Percentiles rank a stretch among this genome's conserved stretches.
phyloP scores from a whole-genome alignment of 768 basidiomycete genomes.

The Psilocybe sp. region DNA sequence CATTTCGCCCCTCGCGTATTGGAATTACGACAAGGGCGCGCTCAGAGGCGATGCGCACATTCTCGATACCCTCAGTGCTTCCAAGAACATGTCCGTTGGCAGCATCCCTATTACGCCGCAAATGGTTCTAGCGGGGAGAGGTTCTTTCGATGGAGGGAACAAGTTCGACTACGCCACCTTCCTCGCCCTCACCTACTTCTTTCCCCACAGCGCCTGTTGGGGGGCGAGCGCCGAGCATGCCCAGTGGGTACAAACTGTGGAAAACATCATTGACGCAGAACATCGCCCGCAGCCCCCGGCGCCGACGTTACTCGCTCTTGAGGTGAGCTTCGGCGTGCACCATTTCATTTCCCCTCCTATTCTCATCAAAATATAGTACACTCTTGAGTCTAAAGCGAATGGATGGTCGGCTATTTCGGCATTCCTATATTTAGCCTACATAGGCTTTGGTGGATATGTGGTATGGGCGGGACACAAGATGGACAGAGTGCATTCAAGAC shows the following conservation, averaged over 20 bases:
- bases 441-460: constrained; percentile 73
- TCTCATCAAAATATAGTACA: constrained; percentile 39
- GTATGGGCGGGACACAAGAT: constrained; percentile 72
- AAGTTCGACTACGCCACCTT: constrained; percentile 64
- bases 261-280: constrained; percentile 33
- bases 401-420: constrained; percentile 62
- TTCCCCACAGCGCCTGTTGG: constrained; percentile 72
- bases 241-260: constrained; percentile 59
- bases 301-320: constrained; percentile 42
- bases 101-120: constrained; percentile 65
- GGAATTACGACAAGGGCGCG: constrained; percentile 58
- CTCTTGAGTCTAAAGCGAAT: constrained; percentile 40
- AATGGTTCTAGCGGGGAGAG: constrained; percentile 77
- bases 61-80: constrained; percentile 52
- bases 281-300: constrained; percentile 29
- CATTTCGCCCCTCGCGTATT: constrained; percentile 73
- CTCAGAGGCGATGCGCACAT: constrained; percentile 56
- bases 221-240: constrained; percentile 53
- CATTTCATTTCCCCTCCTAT: not conserved
- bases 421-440: constrained; percentile 75
- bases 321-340: constrained; percentile 26
- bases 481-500: constrained; percentile 83
- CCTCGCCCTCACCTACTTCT: constrained; percentile 80
- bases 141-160: constrained; percentile 45
- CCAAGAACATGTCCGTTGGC: constrained; percentile 53